Percentiles rank a stretch among this genome's conserved stretches.
phyloP scores from a whole-genome alignment of 1,284 basidiomycete genomes.

The Ceratobasidium sp. region DNA sequence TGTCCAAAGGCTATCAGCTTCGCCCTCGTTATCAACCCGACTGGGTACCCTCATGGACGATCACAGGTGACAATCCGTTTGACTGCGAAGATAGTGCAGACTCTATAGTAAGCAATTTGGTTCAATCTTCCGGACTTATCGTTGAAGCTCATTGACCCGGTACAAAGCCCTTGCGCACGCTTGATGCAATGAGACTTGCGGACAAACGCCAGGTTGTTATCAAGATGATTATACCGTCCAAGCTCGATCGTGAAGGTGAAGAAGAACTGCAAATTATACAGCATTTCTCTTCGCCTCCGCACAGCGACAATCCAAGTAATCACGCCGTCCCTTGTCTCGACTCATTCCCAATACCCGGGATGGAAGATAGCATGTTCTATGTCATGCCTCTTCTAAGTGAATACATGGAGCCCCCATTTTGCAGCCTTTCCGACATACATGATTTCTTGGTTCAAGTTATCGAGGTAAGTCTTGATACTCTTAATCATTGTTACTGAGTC shows the following conservation, averaged over 20 bases:
- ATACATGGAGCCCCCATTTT: not conserved
- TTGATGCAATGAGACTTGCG: not conserved
- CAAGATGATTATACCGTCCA: constrained; percentile 1
- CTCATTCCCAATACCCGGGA: constrained; percentile 10
- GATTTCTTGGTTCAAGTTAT: not conserved
- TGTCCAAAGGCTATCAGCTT: constrained; percentile 25
- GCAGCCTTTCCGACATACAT: constrained; percentile 2
- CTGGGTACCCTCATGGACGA: constrained; percentile 26
- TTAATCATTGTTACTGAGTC: not conserved
- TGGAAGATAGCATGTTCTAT: not conserved
- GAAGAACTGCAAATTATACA: not conserved
- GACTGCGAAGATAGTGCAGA: constrained; percentile 21
- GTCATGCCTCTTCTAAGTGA: constrained; percentile 22
- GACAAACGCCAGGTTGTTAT: constrained; percentile 7
- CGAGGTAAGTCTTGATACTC: not conserved
- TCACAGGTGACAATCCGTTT: not conserved
- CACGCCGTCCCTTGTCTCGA: constrained; percentile 17
- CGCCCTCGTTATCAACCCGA: constrained; percentile 21
- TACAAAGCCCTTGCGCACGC: too few species aligned
- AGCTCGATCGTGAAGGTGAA: not conserved
- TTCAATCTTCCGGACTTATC: too few species aligned
- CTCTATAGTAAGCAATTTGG: not conserved
- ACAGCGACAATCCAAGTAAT: not conserved
- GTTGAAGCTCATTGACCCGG: too few species aligned
- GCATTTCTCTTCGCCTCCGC: not conserved